Evolutionary conservation across 768 basidiomycete species (phyloP), one percentile per base, ranked within the genome.

Genomic region (Auricularia cornea): DNA sequence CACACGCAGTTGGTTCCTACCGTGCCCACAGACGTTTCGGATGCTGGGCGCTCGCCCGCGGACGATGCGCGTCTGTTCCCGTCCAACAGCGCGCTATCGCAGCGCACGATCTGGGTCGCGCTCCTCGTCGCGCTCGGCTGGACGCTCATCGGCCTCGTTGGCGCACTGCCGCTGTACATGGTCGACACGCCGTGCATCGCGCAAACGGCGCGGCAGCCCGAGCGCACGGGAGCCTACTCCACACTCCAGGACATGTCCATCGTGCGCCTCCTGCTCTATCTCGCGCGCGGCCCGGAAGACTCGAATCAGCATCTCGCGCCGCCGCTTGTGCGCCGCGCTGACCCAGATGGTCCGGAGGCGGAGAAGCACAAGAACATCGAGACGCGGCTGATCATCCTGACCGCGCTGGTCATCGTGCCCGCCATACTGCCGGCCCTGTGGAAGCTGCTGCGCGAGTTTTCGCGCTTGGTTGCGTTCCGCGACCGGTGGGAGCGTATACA

Each of bases 161-260:
- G 83, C 16, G 86, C 83, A 10, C 78, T 94, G 26, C 91, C 91
- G 14, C 72, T 92, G 12, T 90, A 91, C 70, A 74, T 89, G 63
- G 81, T 90, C 60, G 76, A 80, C 26, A 84, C 78, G 0, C 89
- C 90, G 2, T 94, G 91, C 74, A 74, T 89, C 38, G 83, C 83
- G 6, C 69, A 84, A 30, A 79, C 81, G 0, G 77, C 81, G 2
- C 71, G 77, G 0, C 65, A 76, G 1, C 73, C 81, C 4, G 68
- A 69, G 10, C 86, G 80, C 67, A 78, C 78, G 40, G 90, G 90
- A 4, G 78, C 80, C 5, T 86, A 83, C 63, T 87, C 88, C 2
- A 83, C 83, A 0, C 76, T 92, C 16, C 83, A 88, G 62, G 91
- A 94, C 71, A 80, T 94, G 62, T 88, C 85, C 65, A 72, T 94